Evolutionary conservation across 768 basidiomycete genomes (phyloP).

Genomic region (Favolaschia claudopus): DNA sequence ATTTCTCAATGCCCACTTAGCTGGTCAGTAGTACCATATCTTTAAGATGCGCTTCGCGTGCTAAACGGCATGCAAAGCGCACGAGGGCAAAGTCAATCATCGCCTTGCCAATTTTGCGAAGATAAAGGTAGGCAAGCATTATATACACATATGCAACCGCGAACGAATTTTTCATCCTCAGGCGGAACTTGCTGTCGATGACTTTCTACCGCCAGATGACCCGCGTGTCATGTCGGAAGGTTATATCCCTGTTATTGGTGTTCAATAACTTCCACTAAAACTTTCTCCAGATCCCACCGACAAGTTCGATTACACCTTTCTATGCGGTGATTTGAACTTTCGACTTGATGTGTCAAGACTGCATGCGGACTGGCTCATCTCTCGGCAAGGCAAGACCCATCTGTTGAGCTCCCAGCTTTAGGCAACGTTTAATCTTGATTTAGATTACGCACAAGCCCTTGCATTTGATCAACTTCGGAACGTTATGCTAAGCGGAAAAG

Average conservation of each 20-base stretch:
- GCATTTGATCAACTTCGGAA: conserved; percentile 88
- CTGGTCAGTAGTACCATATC: conserved; percentile 55
- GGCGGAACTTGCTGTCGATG: conserved; percentile 81
- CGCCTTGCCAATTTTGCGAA: conserved; percentile 88
- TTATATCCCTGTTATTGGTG: conserved; percentile 30
- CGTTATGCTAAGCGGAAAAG: conserved; percentile 72
- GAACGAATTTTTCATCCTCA: conserved; percentile 36
- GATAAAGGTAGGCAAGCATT: conserved; percentile 69
- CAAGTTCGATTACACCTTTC: conserved; percentile 87
- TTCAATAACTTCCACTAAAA: conserved; percentile 13
- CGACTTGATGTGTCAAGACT: conserved; percentile 86
- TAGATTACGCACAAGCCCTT: conserved; percentile 86
- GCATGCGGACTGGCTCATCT: conserved; percentile 94
- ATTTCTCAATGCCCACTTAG: conserved; percentile 91
- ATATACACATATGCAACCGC: not conserved
- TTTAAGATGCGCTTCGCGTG: not conserved
- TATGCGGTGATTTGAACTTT: conserved; percentile 94
- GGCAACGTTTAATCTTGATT: conserved; percentile 22
- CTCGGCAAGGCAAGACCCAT: conserved; percentile 66
- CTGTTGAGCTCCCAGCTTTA: not conserved
- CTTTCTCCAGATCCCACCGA: conserved; percentile 74
- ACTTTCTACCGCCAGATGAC: conserved; percentile 73
- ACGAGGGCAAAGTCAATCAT: conserved; percentile 77
- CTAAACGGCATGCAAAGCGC: conserved; percentile 56
- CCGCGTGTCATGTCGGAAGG: conserved; percentile 77